Conservation (phyloP, 2,329 filamentous ascomycete species). For the Curvularia lunata region DNA sequence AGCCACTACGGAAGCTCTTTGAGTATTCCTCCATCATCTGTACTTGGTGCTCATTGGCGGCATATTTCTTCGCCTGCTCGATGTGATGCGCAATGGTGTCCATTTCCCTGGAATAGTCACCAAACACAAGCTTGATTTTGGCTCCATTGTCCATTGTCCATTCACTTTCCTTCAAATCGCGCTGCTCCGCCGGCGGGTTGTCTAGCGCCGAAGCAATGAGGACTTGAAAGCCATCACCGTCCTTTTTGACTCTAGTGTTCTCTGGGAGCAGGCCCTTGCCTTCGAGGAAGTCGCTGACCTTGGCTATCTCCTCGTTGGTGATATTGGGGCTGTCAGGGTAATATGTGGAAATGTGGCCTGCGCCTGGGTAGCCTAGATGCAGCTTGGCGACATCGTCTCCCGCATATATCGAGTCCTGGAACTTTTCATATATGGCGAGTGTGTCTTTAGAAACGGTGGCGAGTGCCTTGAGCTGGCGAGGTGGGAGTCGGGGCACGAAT, state of each 20-base stretch:
- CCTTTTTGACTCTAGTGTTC: slow-evolving; percentile 58
- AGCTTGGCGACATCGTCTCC: slow-evolving; percentile 51
- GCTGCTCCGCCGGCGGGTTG: slow-evolving; percentile 48
- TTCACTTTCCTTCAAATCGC: slow-evolving; percentile 54
- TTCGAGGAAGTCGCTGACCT: slow-evolving; percentile 56
- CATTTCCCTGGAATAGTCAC: slow-evolving; percentile 57
- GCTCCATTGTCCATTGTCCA: slow-evolving; percentile 56
- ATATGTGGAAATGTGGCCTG: slow-evolving; percentile 58
- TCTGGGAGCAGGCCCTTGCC: slow-evolving; percentile 55
- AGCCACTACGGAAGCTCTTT: slow-evolving; percentile 59
- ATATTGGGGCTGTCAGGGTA: slow-evolving; percentile 58
- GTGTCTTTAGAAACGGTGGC: slow-evolving; percentile 51
- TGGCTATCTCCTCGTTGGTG: slow-evolving; percentile 56
- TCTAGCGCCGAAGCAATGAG: slow-evolving; percentile 56
- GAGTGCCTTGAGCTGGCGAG: slow-evolving; percentile 53
- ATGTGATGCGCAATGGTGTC: slow-evolving; percentile 55
- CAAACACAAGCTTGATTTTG: slow-evolving; percentile 55
- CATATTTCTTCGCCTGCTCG: slow-evolving; percentile 55
- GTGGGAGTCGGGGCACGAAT: slow-evolving; percentile 57
- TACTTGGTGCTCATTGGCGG: slow-evolving; percentile 54
- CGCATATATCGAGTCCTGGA: slow-evolving; percentile 56
- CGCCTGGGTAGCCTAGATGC: slow-evolving; percentile 58
- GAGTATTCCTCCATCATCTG: slow-evolving; percentile 57
- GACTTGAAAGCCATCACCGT: slow-evolving; percentile 53
- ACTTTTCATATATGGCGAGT: slow-evolving; percentile 50